Evolutionary conservation across 1,139 yeast genomes (phyloP).

Genomic region (Geotrichum armillariae): DNA sequence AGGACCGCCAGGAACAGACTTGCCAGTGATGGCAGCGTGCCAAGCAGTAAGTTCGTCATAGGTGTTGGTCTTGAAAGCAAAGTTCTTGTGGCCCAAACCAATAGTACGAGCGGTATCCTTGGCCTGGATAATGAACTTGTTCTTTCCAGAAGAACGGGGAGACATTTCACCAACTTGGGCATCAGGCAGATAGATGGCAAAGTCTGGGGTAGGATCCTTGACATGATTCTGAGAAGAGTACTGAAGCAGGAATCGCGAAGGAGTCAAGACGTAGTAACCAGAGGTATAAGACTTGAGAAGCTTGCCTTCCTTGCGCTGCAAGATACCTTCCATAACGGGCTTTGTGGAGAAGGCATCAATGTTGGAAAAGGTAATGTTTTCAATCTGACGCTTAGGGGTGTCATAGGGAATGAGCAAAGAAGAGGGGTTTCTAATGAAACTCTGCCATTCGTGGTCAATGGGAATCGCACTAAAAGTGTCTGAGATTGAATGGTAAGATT

Average conservation of each 20-base stretch:
- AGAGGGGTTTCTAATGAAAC: constrained; percentile 39
- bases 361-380: constrained; percentile 43
- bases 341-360: constrained; percentile 42
- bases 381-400: constrained; percentile 43
- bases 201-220: constrained; percentile 46
- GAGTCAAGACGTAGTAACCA: constrained; percentile 49
- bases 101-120: constrained; percentile 43
- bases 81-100: constrained; percentile 39
- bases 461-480: constrained; percentile 39
- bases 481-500: constrained; percentile 37
- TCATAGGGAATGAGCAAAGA: constrained; percentile 37
- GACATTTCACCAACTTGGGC: constrained; percentile 43
- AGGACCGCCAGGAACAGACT: constrained; percentile 5
- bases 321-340: constrained; percentile 50
- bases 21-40: constrained; percentile 41
- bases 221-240: constrained; percentile 46
- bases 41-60: constrained; percentile 48
- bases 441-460: constrained; percentile 47
- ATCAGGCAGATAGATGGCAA: constrained; percentile 50
- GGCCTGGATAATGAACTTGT: constrained; percentile 46
- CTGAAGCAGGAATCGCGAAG: constrained; percentile 46
- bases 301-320: constrained; percentile 47
- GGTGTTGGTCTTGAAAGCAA: constrained; percentile 46
- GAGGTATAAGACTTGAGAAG: constrained; percentile 45
- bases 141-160: constrained; percentile 40